Evolutionary conservation across 768 basidiomycete species (phyloP), one percentile per base, ranked within the genome.

Genomic region (Auriscalpium vulgare): DNA sequence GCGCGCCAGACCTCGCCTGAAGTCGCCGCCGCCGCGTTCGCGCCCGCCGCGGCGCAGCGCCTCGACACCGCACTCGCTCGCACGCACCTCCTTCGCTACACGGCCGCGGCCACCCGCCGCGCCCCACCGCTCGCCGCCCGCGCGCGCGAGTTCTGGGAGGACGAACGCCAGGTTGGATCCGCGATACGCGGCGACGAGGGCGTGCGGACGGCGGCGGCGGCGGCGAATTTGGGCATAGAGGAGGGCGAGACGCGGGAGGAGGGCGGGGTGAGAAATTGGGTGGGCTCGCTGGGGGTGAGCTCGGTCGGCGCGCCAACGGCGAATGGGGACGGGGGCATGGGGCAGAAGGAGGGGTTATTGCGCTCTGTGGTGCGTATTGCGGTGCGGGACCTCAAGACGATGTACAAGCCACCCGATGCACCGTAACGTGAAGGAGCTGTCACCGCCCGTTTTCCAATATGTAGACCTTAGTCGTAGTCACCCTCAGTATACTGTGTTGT

Each of bases 161-260:
- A 37, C 19, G 61, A 56, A 35, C 48, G 46, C 8, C 5, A 46
- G 8, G n/a, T 46, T n/a, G 61, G 61, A 19, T 29, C 23, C 1
- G 58, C 54, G 10, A 47, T 62, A 47, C 61, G 61, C 1, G 45
- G 9, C 45, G 54, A 56, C 10, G 47, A 43, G 3, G 54, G 58
- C 23, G 60, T 61, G 52, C 60, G 58, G 11, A 54, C 34, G 0
- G 58, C 58, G 3, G 60, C 60, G 17, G 56, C 50, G 10, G 46
- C 47, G 8, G 37, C 11, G 4, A 47, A 51, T 11, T 17, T 56
- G 2, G 60, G 58, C n/a, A 14, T 61, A 9, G 51, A 45, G 8
- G 17, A 44, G 17, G 51, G 14, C 37, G 21, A 19, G 4, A 40
- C 44, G 38, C 47, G 40, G 17, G 37, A 29, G 45, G 19, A 4